Evolutionary conservation across 2,329 filamentous ascomycete genomes (phyloP), one percentile per base, ranked within the genome.

Genomic region (Ilyonectria mors-panacis): DNA sequence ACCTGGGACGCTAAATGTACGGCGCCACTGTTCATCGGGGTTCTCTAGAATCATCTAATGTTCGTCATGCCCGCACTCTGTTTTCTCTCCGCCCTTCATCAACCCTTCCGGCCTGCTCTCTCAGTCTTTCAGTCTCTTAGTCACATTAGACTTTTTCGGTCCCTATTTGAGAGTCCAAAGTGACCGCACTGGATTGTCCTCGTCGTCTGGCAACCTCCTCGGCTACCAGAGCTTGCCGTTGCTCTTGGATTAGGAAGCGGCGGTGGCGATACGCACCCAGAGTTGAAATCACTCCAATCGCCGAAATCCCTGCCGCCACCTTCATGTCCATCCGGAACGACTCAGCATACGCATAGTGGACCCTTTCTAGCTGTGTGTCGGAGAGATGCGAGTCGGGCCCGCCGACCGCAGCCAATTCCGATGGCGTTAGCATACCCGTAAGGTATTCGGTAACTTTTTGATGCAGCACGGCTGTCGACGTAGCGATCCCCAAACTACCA

Each of bases 401-500:
- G 6, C 75, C 72, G 4, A 80, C 65, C 6, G 64, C 76, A 23
- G 72, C 67, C 17, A 81, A 67, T 45, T 81, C 75, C 8, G 74
- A 65, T 1, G 76, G 60, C 9, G 77, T 68, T 3, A 81, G 50
- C 4, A 76, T 61, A n/a, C 73, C 77, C 2, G 69, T 66, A 37
- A 83, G 70, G 28, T 76, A 69, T 3, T 75, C 62, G 28, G 73
- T 64, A 7, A 75, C 47, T 77, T 78, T 70, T 73, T 79, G 56
- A 66, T 78, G 48, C 71, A 87, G 71, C 17, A 88, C 80, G 17
- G 84, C 83, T 1, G 86, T 84, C 21, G 85, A 88, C 1, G 84
- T 81, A 3, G 87, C 85, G 59, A 89, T 87, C 3, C 87, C 87
- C 30, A 88, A 78, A 63, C 86, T 87, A 6, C 87, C 86, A 5